A percentile compares a stretch with the other conserved stretches of the same genome.
Conservation (phyloP, 768 basidiomycete genomes). For the Lentinula sp. region DNA sequence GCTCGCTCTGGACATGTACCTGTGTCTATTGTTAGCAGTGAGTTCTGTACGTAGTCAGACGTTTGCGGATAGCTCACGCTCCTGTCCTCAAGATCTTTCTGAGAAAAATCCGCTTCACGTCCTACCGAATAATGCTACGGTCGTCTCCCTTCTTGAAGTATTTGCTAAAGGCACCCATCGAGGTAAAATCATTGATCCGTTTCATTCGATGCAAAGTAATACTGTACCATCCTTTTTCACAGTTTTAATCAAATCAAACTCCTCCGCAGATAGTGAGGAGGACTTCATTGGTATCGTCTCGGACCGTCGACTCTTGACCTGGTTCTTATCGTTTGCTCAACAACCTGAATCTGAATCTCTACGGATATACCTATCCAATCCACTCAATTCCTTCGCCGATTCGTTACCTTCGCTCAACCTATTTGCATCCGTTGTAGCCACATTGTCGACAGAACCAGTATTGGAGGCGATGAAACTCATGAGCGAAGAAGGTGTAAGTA, state of each 20-base stretch:
- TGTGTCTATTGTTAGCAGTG: conserved; percentile 74
- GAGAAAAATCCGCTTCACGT: conserved; percentile 76
- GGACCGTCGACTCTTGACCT: conserved; percentile 63
- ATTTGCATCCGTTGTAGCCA: conserved; percentile 56
- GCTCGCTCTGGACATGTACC: conserved; percentile 71
- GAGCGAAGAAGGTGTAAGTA: conserved; percentile 83
- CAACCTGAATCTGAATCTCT: conserved; percentile 38
- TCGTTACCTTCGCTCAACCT: conserved; percentile 62
- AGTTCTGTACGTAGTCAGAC: conserved; percentile 19
- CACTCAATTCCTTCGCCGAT: conserved; percentile 39
- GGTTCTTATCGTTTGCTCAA: conserved; percentile 55
- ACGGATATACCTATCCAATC: conserved; percentile 42
- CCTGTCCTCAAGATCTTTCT: conserved; percentile 54
- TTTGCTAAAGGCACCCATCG: conserved; percentile 72
- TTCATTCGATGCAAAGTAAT: not conserved
- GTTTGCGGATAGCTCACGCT: not conserved
- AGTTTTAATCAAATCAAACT: conserved; percentile 53
- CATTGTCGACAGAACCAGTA: conserved; percentile 54
- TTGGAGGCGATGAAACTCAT: conserved; percentile 81
- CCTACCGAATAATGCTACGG: conserved; percentile 55
- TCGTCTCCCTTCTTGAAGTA: conserved; percentile 54
- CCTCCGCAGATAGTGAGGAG: conserved; percentile 21
- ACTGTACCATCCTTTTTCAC: not conserved
- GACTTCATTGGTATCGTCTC: conserved; percentile 69
- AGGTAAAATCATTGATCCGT: conserved; percentile 32